phyloP scores from a whole-genome alignment of 768 basidiomycete genomes.

The Leccinum subgranulosum region DNA sequence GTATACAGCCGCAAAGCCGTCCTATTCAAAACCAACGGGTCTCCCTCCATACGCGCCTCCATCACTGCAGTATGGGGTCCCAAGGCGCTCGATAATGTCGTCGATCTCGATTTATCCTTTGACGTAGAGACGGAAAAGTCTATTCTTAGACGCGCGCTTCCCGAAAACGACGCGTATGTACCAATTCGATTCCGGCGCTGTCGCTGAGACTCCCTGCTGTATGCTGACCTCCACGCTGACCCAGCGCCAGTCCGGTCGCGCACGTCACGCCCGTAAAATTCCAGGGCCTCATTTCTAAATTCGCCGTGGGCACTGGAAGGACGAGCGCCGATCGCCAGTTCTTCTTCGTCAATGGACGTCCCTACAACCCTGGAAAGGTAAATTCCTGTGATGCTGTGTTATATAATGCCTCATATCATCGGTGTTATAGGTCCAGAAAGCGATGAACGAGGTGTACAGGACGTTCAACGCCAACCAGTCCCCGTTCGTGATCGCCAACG shows the following conservation, averaged over 20 bases:
- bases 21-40: slow-evolving; percentile 73
- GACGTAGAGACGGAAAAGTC: slow-evolving; percentile 63
- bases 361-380: slow-evolving; percentile 78
- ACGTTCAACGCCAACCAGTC: slow-evolving; percentile 72
- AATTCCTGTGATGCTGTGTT: not conserved
- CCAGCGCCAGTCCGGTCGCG: slow-evolving; percentile 7
- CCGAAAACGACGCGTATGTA: slow-evolving; percentile 22
- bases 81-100: slow-evolving; percentile 70
- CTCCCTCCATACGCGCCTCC: slow-evolving; percentile 56
- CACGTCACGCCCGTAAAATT: slow-evolving; percentile 48
- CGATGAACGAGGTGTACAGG: slow-evolving; percentile 90
- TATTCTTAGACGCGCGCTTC: slow-evolving; percentile 18
- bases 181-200: not conserved
- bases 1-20: slow-evolving; percentile 52
- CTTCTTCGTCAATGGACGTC: slow-evolving; percentile 89
- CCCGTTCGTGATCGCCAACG: slow-evolving; percentile 82
- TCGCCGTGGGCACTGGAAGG: slow-evolving; percentile 70
- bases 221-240: slow-evolving; percentile 2
- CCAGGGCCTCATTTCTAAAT: slow-evolving; percentile 81
- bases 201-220: not conserved
- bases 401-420: not conserved
- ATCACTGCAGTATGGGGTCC: slow-evolving; percentile 82
- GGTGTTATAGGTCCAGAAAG: slow-evolving; percentile 69
- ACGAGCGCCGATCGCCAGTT: slow-evolving; percentile 84
- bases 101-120: slow-evolving; percentile 70